Evolutionary conservation across 495 filamentous ascomycete species (phyloP), one percentile per base, ranked within the genome.

Genomic region (Extremus antarcticus): DNA sequence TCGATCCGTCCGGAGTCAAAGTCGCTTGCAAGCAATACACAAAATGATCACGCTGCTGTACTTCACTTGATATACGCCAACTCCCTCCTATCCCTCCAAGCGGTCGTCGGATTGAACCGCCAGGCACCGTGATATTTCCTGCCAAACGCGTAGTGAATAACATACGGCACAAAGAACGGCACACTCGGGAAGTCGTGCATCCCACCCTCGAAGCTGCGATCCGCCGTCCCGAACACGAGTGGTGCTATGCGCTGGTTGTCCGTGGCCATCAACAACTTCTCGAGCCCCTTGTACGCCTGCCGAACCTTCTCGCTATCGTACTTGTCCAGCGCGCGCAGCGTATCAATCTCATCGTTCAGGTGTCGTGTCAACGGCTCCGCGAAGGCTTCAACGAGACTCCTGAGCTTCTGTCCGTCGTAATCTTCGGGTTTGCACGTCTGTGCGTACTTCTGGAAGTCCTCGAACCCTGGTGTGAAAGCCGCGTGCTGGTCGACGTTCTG

Each of bases 341-440:
- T 60, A 16, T 60, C 57, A 47, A 88, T 29, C 89, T 77, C 74
- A 21, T 76, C 73, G 11, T 54, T 46, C 10, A 78, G 61, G 59
- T 78, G 74, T 43, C 59, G 45, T 38, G 49, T 56, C 25, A 78
- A 54, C 8, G 56, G 39, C 2, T 53, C 40, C 8, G 68, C 71
- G 55, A 78, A 77, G 4, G 2, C 56, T 41, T 78, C 71, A 43
- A 77, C 66, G 25, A 77, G 52, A n/a, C 41, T 62, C 23, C 64
- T 59, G 8, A 76, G 53, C 50, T 59, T 63, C 39, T 54, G 45
- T 16, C 72, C 70, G 16, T 69, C 63, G 56, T 65, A 70, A 19
- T 71, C 66, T 53, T 62, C 48, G 7, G 66, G 43, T 35, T 61
- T 55, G 19, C 65, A 68, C 54, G 53, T 58, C 35, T 59, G 35